Base-by-base conservation (phyloP, 805 yeast species). In the Sugiyamaella marilandica region DNA sequence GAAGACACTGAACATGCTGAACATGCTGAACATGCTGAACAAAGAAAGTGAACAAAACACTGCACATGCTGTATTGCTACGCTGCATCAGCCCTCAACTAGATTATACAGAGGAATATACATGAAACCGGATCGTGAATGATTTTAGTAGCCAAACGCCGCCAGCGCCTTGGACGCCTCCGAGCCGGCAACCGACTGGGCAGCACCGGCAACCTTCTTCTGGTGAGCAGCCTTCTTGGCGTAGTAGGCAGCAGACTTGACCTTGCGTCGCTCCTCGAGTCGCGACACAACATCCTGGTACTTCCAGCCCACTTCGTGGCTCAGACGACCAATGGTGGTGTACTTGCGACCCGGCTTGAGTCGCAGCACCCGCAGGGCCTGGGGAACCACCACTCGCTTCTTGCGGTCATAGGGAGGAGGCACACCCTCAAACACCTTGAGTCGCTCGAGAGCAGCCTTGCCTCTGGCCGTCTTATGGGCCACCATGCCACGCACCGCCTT, bases 401-500 rank as follows among this genome's bases (percentile, higher is more conserved):
- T 88, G 82, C 85, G 89, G 94, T 94, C 99, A 80, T 87, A 94
- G 80, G 99, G 98, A 61, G 97, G 90, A 78, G 99, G 99, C 63
- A 94, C 84, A 86, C 99, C 99, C 82, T 94, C 99, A 72, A 88
- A 94, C 69, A 92, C 98, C 92, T 94, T 89, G 71, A 94, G 87
- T 82, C 97, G 91, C 83, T 91, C 98, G 74, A 94, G 79, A 71
- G 99, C 99, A 74, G 98, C 98, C 83, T 88, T 87, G 80, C 99
- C 99, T 81, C 98, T 94, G 70, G 98, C 94, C 68, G 99, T 94
- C 90, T 94, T 94, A 91, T 94, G 98, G 75, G 97, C 81, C 72
- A 94, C 81, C 99, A 94, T 94, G 81, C 99, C 99, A 76, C 96
- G 87, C 76, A 94, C 79, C 73, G 99, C 97, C 87, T 94, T 94